Evolutionary conservation across 2,329 filamentous ascomycete species (phyloP).

Genomic region (Apiospora aurea): DNA sequence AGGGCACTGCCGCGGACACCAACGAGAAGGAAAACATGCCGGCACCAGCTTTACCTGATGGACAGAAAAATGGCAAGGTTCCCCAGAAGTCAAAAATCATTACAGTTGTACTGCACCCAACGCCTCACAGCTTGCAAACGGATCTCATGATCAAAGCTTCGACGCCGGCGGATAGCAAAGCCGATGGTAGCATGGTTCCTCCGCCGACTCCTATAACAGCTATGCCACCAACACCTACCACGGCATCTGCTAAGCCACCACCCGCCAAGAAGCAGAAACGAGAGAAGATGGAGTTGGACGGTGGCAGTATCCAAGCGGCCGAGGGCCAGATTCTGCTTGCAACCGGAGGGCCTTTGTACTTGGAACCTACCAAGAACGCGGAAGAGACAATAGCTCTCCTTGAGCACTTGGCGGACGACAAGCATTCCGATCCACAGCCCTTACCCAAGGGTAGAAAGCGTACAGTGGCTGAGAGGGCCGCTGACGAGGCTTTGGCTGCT

Average conservation of each 20-base stretch:
- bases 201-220: slow-evolving; percentile 67
- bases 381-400: slow-evolving; percentile 76
- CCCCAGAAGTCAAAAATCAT: slow-evolving; percentile 69
- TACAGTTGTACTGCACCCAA: slow-evolving; percentile 87
- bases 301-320: slow-evolving; percentile 73
- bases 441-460: slow-evolving; percentile 90
- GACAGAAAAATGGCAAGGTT: slow-evolving; percentile 49
- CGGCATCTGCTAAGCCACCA: slow-evolving; percentile 63
- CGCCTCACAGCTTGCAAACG: slow-evolving; percentile 73
- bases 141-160: slow-evolving; percentile 80
- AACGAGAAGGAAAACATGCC: slow-evolving; percentile 67
- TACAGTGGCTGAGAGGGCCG: slow-evolving; percentile 92
- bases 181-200: slow-evolving; percentile 55
- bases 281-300: slow-evolving; percentile 78
- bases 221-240: slow-evolving; percentile 44
- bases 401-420: slow-evolving; percentile 75
- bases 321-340: slow-evolving; percentile 79
- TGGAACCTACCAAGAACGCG: slow-evolving; percentile 76
- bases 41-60: slow-evolving; percentile 56
- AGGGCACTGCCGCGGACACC: slow-evolving; percentile 49
- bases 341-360: slow-evolving; percentile 75
- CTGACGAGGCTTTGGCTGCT: slow-evolving; percentile 90
- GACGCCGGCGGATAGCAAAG: slow-evolving; percentile 64
- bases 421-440: slow-evolving; percentile 78
- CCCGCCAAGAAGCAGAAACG: slow-evolving; percentile 73